A percentile compares a stretch with the other conserved stretches of the same genome.
phyloP scores from a whole-genome alignment of 176 grass and related monocot genomes.

The Oryza meyeriana region DNA sequence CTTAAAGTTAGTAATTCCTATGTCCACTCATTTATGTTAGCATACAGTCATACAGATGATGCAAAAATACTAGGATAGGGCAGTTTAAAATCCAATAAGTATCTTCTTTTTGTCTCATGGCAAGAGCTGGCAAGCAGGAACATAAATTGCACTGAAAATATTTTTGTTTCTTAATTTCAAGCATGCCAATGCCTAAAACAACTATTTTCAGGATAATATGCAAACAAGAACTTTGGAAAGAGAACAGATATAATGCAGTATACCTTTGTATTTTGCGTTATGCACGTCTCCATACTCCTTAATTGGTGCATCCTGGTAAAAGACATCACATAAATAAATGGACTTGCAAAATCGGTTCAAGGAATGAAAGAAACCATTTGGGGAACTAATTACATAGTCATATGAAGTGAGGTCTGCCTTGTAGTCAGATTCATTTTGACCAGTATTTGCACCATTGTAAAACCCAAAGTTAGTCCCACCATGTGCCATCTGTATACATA shows the following conservation, averaged over 20 bases:
- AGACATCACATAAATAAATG: conserved; percentile 29
- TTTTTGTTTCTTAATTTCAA: neutral
- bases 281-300: conserved; percentile 87
- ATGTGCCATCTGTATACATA: conserved; percentile 90
- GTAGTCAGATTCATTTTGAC: conserved; percentile 81
- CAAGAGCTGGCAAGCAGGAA: neutral
- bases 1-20: conserved; percentile 1
- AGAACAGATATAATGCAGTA: neutral
- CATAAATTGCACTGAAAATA: neutral
- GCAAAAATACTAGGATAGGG: conserved; percentile 11
- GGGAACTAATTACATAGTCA: conserved; percentile 70
- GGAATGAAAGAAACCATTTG: neutral
- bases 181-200: conserved; percentile 1
- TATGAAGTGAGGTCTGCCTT: conserved; percentile 92
- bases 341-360: conserved; percentile 13
- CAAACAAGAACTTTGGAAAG: neutral
- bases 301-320: conserved; percentile 87
- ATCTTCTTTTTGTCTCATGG: conserved; percentile 10
- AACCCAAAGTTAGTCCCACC: conserved; percentile 97
- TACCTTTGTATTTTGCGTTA: conserved; percentile 94
- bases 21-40: neutral
- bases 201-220: neutral
- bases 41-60: neutral
- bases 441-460: conserved; percentile 97
- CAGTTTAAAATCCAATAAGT: neutral